Percentiles rank a stretch among this genome's conserved stretches.
phyloP scores from a whole-genome alignment of 768 basidiomycete species.

The Mycena polygramma region DNA sequence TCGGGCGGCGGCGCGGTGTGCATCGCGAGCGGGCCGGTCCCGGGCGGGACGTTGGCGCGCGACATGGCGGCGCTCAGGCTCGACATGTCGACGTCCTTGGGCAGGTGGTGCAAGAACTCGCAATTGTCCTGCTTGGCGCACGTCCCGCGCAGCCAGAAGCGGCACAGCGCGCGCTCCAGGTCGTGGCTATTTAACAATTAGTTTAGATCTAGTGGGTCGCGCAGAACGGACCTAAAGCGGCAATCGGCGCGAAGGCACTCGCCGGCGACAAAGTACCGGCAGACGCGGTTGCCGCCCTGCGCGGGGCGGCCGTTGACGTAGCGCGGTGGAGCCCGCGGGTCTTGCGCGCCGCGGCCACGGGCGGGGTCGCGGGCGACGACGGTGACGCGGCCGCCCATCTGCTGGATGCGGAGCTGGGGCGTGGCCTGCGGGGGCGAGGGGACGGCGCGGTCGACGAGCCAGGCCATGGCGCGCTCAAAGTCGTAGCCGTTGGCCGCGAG shows the following conservation, averaged over 20 bases:
- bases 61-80: constrained; percentile 77
- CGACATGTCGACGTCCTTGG: constrained; percentile 85
- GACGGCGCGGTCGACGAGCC: constrained; percentile 84
- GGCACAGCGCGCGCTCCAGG: constrained; percentile 91
- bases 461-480: constrained; percentile 96
- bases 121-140: constrained; percentile 97
- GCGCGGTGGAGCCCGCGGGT: constrained; percentile 49
- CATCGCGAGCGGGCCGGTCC: constrained; percentile 56
- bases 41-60: constrained; percentile 70
- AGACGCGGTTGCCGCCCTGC: constrained; percentile 82
- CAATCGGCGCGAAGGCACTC: constrained; percentile 97
- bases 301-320: constrained; percentile 70
- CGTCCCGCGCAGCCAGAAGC: constrained; percentile 98
- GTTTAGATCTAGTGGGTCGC: constrained; percentile 14
- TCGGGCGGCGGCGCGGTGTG: constrained; percentile 62
- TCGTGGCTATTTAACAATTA: constrained; percentile 77
- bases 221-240: constrained; percentile 86
- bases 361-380: constrained; percentile 70
- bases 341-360: constrained; percentile 53
- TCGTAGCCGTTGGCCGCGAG: constrained; percentile 90
- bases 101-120: constrained; percentile 95
- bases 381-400: constrained; percentile 76
- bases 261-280: constrained; percentile 96
- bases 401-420: constrained; percentile 64
- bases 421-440: constrained; percentile 60